Evolutionary conservation across 345 rosid genomes (phyloP).

Genomic region (Heritiera fomes): DNA sequence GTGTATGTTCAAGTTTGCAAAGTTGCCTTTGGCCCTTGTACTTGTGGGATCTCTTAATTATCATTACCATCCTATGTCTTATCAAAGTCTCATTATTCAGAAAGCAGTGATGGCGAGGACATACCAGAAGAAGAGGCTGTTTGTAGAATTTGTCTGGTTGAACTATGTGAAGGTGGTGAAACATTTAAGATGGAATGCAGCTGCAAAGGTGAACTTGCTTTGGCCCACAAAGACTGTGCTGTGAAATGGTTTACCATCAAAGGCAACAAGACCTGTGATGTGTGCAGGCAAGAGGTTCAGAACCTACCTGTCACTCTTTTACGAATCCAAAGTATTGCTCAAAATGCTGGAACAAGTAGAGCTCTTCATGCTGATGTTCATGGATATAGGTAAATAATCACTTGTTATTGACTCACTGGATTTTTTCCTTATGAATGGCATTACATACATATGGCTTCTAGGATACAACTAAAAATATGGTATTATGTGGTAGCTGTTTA

Average conservation of each 20-base stretch:
- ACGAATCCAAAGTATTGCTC: conserved; percentile 59
- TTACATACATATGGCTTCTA: background rate
- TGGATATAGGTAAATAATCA: conserved; percentile 47
- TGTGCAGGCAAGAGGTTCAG: conserved; percentile 81
- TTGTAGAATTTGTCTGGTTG: conserved; percentile 88
- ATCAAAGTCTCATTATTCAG: conserved; percentile 38
- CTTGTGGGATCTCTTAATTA: background rate
- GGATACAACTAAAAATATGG: background rate
- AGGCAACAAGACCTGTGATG: conserved; percentile 92
- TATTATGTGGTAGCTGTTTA: background rate
- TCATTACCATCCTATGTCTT: conserved; percentile 12
- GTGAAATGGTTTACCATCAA: conserved; percentile 94
- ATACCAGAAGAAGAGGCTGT: conserved; percentile 94
- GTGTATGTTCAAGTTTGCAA: background rate
- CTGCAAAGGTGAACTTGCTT: conserved; percentile 97
- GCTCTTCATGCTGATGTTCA: conserved; percentile 34
- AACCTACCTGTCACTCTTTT: conserved; percentile 86
- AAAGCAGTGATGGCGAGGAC: conserved; percentile 69
- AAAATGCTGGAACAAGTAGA: conserved; percentile 37
- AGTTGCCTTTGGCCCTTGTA: background rate
- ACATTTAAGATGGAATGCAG: conserved; percentile 97
- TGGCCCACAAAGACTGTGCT: conserved; percentile 93
- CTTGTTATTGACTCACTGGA: background rate
- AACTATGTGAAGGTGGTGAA: conserved; percentile 90
- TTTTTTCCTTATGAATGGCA: background rate